Evolutionary conservation across 2,329 filamentous ascomycete species (phyloP).

Genomic region (Colletotrichum lini): DNA sequence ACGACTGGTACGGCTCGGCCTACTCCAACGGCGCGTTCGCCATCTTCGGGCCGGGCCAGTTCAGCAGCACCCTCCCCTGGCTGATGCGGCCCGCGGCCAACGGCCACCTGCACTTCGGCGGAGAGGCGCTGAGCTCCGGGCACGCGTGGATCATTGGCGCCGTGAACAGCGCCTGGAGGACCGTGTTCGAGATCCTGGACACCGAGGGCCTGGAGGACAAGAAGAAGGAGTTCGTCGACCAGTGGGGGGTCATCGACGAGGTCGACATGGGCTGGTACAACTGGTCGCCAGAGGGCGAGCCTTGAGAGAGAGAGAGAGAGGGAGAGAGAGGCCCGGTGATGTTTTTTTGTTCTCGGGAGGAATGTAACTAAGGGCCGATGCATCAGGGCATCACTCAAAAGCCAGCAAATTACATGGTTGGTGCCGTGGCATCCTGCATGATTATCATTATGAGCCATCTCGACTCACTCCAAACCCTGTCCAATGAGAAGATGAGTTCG

Average conservation of each 20-base stretch:
- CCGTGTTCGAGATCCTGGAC: conserved; percentile 43
- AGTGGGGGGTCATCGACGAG: conserved; percentile 44
- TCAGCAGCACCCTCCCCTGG: conserved; percentile 44
- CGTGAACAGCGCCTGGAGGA: conserved; percentile 46
- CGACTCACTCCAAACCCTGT: conserved; percentile 4
- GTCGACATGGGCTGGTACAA: conserved; percentile 47
- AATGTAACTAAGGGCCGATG: neutral
- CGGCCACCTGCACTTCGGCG: conserved; percentile 47
- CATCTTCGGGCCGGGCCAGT: conserved; percentile 46
- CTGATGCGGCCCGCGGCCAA: conserved; percentile 45
- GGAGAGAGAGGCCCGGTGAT: no score
- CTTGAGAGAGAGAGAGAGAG: neutral
- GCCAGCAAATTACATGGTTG: neutral
- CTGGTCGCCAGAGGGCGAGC: conserved; percentile 39
- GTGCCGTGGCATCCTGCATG: neutral
- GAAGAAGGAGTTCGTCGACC: conserved; percentile 41
- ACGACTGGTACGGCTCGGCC: conserved; percentile 46
- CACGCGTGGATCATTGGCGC: conserved; percentile 48
- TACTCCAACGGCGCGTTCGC: conserved; percentile 47
- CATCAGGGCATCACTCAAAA: neutral
- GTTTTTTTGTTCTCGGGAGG: neutral
- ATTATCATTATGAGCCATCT: conserved; percentile 23
- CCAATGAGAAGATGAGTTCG: neutral
- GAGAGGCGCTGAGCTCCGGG: conserved; percentile 47
- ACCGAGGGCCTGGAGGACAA: conserved; percentile 44